A percentile compares a stretch with the other conserved stretches of the same genome.
phyloP scores from a whole-genome alignment of 192 early-diverging fungal species.

The Umbelopsis isabellina region DNA sequence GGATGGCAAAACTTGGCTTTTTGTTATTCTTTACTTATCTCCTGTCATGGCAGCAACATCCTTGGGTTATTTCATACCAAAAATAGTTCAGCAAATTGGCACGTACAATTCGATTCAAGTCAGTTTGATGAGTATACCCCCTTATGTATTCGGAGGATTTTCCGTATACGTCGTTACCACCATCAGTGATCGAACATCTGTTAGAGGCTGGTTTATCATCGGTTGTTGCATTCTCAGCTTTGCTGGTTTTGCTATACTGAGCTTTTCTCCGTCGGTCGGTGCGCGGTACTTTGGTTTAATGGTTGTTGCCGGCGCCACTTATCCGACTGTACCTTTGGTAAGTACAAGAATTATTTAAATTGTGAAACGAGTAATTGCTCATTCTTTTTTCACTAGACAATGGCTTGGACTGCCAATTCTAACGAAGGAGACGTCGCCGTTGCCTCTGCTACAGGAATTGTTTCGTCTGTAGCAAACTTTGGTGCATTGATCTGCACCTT shows the following conservation, averaged over 20 bases:
- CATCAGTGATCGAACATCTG: slow-evolving; percentile 24
- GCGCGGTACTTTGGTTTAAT: slow-evolving; percentile 40
- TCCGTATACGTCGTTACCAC: slow-evolving; percentile 32
- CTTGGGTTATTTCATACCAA: slow-evolving; percentile 41
- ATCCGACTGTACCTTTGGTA: slow-evolving; percentile 42
- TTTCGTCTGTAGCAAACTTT: slow-evolving; percentile 40
- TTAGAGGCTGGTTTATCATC: slow-evolving; percentile 37
- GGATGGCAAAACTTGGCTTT: slow-evolving; percentile 40
- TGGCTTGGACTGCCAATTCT: slow-evolving; percentile 44
- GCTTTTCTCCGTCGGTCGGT: slow-evolving; percentile 30
- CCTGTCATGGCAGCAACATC: slow-evolving; percentile 44
- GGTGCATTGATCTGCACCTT: slow-evolving; percentile 40
- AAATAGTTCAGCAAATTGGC: slow-evolving; percentile 37
- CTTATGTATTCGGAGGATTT: slow-evolving; percentile 36
- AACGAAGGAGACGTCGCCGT: slow-evolving; percentile 35
- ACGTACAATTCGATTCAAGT: slow-evolving; percentile 38
- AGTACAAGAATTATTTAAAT: too few species aligned
- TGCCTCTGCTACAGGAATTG: slow-evolving; percentile 41
- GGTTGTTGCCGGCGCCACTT: slow-evolving; percentile 39
- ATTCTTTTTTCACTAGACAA: slow-evolving; percentile 19
- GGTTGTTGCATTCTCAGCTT: slow-evolving; percentile 27
- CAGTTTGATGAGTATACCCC: slow-evolving; percentile 42
- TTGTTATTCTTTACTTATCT: slow-evolving; percentile 38
- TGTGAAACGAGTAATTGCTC: neutral
- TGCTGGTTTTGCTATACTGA: slow-evolving; percentile 35